Percentiles rank a stretch among this genome's conserved stretches.
Evolutionary conservation across 2,329 filamentous ascomycete genomes (phyloP).

Genomic region (Alternaria gaisen): DNA sequence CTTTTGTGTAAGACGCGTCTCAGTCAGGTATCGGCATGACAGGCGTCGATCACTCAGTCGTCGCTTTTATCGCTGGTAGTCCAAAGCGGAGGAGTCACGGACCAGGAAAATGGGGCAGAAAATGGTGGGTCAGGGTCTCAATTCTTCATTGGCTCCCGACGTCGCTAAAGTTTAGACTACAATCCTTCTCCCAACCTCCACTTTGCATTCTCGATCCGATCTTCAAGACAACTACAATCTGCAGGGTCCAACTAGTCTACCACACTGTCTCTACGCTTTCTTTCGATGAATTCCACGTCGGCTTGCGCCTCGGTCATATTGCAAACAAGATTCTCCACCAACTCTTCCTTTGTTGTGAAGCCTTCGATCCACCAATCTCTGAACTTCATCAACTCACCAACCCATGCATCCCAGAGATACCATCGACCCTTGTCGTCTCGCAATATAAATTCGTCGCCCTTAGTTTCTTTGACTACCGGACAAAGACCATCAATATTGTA

Average conservation of each 20-base stretch:
- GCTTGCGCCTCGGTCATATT: constrained; percentile 11
- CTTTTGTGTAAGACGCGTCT: constrained; percentile 8
- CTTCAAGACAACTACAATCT: not conserved
- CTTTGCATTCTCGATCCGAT: not conserved
- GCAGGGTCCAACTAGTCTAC: constrained; percentile 7
- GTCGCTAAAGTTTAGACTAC: constrained; percentile 15
- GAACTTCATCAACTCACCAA: constrained; percentile 11
- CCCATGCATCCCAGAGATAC: constrained; percentile 19
- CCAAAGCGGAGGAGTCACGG: constrained; percentile 24
- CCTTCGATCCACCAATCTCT: constrained; percentile 10
- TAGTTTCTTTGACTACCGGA: constrained; percentile 12
- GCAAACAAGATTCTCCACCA: constrained; percentile 10
- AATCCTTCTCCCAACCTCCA: constrained; percentile 2
- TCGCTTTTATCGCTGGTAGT: constrained; percentile 2
- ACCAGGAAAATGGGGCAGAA: constrained; percentile 17
- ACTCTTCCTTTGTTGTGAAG: constrained; percentile 12
- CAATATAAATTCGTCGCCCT: constrained; percentile 11
- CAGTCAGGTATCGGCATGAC: constrained; percentile 36
- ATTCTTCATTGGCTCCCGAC: constrained; percentile 20
- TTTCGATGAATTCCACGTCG: constrained; percentile 6
- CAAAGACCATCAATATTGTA: constrained; percentile 13
- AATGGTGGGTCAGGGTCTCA: constrained; percentile 20
- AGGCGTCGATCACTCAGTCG: not conserved
- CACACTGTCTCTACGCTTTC: constrained; percentile 1
- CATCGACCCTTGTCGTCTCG: constrained; percentile 3